These are phyloP conservation scores for Colletotrichum eleusines DNA, from an alignment of 2,329 filamentous ascomycete species.

Conservation along the genomic window DNA sequence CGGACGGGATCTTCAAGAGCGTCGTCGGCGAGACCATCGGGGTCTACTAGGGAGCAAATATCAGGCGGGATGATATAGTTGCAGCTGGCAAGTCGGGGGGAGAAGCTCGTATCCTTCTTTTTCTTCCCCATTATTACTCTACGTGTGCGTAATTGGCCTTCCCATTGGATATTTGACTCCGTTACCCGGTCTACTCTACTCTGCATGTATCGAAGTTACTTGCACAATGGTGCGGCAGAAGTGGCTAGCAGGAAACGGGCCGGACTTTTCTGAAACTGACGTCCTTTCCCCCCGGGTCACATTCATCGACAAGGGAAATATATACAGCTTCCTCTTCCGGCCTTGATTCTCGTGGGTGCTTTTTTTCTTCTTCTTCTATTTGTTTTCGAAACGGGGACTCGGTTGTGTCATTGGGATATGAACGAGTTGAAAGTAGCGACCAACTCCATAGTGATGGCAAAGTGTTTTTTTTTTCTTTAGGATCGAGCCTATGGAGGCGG, in stretches of 20 bases:
- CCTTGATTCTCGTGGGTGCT: not conserved
- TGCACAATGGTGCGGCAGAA: not conserved
- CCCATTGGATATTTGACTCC: too few relatives aligned
- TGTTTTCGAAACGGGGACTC: too few relatives aligned
- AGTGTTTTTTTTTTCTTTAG: too few relatives aligned
- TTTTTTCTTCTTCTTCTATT: too few relatives aligned
- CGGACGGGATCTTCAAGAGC: slow-evolving; percentile 60
- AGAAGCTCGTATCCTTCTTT: too few relatives aligned
- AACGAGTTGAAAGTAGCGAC: too few relatives aligned
- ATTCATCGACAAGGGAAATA: not conserved
- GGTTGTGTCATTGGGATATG: too few relatives aligned
- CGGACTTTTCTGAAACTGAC: not conserved
- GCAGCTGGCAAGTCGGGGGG: not conserved
- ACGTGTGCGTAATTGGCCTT: not conserved
- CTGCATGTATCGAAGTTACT: not conserved
- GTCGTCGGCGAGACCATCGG: slow-evolving; percentile 63
- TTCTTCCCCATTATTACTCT: too few relatives aligned
- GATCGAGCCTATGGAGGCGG: too few relatives aligned
- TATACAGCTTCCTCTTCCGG: not conserved
- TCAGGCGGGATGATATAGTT: too few relatives aligned
- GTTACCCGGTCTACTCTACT: not conserved
- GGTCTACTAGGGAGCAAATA: slow-evolving; percentile 49
- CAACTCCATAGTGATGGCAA: too few relatives aligned
- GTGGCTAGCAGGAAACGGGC: not conserved
- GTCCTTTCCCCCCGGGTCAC: too few relatives aligned